These are phyloP conservation scores for Yarrowia sp. DNA, from an alignment of 805 yeast genomes.

Conservation along the genomic window DNA sequence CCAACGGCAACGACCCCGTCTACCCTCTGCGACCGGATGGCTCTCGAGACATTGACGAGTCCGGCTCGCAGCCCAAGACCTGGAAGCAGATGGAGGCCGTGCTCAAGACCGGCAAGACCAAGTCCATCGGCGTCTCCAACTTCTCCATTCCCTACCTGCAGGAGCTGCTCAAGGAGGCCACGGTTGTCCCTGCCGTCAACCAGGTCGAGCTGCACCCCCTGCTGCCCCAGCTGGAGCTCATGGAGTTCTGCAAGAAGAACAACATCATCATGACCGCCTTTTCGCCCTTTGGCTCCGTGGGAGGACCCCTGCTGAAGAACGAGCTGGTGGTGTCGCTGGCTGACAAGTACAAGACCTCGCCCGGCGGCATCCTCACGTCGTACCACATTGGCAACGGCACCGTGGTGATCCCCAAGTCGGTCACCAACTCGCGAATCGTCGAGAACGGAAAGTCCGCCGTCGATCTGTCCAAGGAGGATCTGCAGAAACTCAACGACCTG, in stretches of 20 bases:
- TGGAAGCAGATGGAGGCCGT: constrained; percentile 70
- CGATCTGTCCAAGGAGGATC: constrained; percentile 56
- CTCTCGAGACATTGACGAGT: constrained; percentile 22
- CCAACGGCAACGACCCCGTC: constrained; percentile 23
- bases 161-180: constrained; percentile 47
- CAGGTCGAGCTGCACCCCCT: constrained; percentile 82
- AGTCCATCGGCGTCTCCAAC: constrained; percentile 81
- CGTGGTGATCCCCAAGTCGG: constrained; percentile 23
- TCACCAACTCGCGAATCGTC: constrained; percentile 55
- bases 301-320: constrained; percentile 67
- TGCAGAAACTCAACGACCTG: constrained; percentile 49
- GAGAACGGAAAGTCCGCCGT: constrained; percentile 52
- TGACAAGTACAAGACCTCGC: constrained; percentile 58
- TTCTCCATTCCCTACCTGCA: constrained; percentile 61
- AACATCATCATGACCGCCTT: constrained; percentile 15
- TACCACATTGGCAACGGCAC: constrained; percentile 68
- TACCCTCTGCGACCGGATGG: constrained; percentile 21
- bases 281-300: constrained; percentile 58
- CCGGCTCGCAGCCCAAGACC: constrained; percentile 55
- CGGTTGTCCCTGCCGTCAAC: constrained; percentile 68
- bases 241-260: constrained; percentile 29
- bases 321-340: constrained; percentile 62
- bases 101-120: constrained; percentile 54
- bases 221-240: constrained; percentile 67
- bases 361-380: constrained; percentile 66